A percentile compares a stretch with the other conserved stretches of the same genome.
Evolutionary conservation across 331 rosid species (phyloP).

Genomic region (Acacia pycnantha): DNA sequence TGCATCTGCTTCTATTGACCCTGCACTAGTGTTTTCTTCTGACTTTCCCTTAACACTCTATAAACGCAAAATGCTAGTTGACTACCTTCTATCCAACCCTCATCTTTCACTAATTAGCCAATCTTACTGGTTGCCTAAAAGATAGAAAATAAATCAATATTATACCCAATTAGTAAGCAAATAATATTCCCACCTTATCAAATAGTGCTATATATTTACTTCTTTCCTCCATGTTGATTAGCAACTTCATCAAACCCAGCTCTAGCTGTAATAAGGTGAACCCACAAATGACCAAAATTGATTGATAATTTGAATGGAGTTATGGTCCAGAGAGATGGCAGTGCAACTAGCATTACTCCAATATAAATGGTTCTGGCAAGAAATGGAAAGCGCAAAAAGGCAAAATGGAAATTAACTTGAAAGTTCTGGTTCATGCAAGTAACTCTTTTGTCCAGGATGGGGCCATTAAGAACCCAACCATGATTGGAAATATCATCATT

Average conservation of each 20-base stretch:
- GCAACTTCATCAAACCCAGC: not conserved
- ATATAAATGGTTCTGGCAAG: not conserved
- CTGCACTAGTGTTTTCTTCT: not conserved
- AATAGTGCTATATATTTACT: not conserved
- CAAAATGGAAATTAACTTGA: conserved; percentile 6
- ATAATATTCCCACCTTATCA: not conserved
- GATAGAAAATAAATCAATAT: not conserved
- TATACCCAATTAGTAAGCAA: not conserved
- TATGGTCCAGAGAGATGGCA: not conserved
- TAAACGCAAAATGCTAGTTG: not conserved
- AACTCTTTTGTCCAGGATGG: conserved; percentile 25
- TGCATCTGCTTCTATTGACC: not conserved
- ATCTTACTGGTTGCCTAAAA: not conserved
- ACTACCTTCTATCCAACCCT: not conserved
- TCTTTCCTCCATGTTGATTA: not conserved
- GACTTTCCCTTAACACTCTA: not conserved
- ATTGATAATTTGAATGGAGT: not conserved
- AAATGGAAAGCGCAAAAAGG: not conserved
- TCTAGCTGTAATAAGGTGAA: not conserved
- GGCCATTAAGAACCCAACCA: not conserved
- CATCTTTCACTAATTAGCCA: not conserved
- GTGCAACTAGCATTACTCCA: not conserved
- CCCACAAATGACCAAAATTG: not conserved
- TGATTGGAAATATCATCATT: not conserved
- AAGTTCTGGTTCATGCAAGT: conserved; percentile 18